Evolutionary conservation across 2,329 filamentous ascomycete genomes (phyloP).

Genomic region (Aschersonia sp.): DNA sequence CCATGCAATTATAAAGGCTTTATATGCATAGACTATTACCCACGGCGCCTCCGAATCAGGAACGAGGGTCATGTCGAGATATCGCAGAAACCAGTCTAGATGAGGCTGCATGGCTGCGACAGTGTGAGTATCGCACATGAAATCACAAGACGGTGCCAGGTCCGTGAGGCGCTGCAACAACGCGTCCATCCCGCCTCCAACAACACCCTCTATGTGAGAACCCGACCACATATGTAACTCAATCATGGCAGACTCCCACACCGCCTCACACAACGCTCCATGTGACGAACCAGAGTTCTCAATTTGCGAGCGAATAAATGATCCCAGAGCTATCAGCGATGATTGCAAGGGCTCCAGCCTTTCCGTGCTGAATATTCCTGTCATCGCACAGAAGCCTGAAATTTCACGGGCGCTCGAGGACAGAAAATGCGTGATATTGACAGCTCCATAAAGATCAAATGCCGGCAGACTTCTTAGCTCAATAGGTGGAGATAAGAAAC

Average conservation of each 20-base stretch:
- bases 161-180: slow-evolving; percentile 17
- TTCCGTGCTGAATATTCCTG: slow-evolving; percentile 23
- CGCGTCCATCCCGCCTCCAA: slow-evolving; percentile 19
- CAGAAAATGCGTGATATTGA: slow-evolving; percentile 25
- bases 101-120: slow-evolving; percentile 18
- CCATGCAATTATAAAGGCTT: slow-evolving; percentile 25
- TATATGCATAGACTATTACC: slow-evolving; percentile 23
- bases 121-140: slow-evolving; percentile 16
- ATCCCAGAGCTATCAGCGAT: slow-evolving; percentile 18
- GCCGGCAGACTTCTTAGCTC: slow-evolving; percentile 13
- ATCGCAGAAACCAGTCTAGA: slow-evolving; percentile 22
- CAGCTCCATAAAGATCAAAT: slow-evolving; percentile 25
- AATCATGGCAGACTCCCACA: slow-evolving; percentile 26
- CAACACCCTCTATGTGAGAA: slow-evolving; percentile 22
- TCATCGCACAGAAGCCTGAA: slow-evolving; percentile 27
- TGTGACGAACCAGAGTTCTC: slow-evolving; percentile 2
- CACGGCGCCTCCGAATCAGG: slow-evolving; percentile 20
- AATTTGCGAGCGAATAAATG: slow-evolving; percentile 12
- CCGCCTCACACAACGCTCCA: slow-evolving; percentile 15
- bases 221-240: slow-evolving; percentile 26
- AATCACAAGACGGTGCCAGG: slow-evolving; percentile 14
- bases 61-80: slow-evolving; percentile 13
- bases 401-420: slow-evolving; percentile 25
- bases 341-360: slow-evolving; percentile 18
- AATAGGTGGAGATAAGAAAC: slow-evolving; percentile 16